Evolutionary conservation across 2,329 filamentous ascomycete genomes (phyloP).

Genomic region (Aspergillus sp.): DNA sequence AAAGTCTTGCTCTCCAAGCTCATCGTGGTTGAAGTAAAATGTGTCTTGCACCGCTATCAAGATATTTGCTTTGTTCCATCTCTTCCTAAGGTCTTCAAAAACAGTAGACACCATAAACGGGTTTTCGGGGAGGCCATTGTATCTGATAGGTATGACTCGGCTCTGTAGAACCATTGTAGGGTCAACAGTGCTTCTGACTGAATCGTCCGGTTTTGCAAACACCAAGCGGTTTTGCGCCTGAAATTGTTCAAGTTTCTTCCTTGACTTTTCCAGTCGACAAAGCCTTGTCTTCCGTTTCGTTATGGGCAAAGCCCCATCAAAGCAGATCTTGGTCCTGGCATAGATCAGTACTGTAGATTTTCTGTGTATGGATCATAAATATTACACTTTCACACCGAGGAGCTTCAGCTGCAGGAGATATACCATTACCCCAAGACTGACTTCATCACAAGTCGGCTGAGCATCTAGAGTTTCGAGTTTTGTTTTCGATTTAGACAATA

Average conservation of each 20-base stretch:
- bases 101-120: constrained; percentile 72
- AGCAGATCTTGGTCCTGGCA: constrained; percentile 63
- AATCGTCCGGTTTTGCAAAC: constrained; percentile 13
- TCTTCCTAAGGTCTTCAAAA: constrained; percentile 60
- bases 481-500: constrained; percentile 37
- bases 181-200: constrained; percentile 4
- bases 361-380: constrained; percentile 10
- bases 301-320: constrained; percentile 73
- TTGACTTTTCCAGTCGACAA: constrained; percentile 52
- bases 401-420: constrained; percentile 58
- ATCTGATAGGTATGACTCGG: constrained; percentile 18
- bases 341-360: constrained; percentile 10
- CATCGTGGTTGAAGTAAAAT: constrained; percentile 22
- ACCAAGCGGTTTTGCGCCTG: constrained; percentile 32
- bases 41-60: constrained; percentile 7
- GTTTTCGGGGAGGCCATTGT: constrained; percentile 43
- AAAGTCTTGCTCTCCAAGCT: constrained; percentile 10
- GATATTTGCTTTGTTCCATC: constrained; percentile 28
- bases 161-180: constrained; percentile 21
- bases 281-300: constrained; percentile 59
- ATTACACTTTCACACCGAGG: constrained; percentile 58
- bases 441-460: constrained; percentile 56
- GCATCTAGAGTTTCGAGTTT: constrained; percentile 44
- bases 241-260: constrained; percentile 50
- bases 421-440: constrained; percentile 52